Evolutionary conservation across 2,329 filamentous ascomycete species (phyloP), one percentile per base, ranked within the genome.

Genomic region (Chaetothyriales sp.): DNA sequence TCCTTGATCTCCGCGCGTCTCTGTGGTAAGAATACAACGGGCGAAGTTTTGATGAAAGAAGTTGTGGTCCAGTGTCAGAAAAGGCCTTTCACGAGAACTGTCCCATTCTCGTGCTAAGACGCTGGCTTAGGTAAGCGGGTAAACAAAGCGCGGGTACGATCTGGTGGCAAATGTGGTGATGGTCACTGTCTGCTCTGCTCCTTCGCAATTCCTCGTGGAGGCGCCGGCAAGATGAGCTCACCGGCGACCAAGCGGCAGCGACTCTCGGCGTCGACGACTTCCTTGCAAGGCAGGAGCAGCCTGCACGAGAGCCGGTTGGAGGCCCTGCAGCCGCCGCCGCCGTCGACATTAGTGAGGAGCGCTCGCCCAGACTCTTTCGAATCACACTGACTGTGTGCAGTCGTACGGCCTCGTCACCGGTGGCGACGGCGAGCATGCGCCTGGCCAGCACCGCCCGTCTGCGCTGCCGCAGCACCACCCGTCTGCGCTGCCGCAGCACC

Each of bases 341-440:
- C 51, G 37, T 52, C 54, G 44, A 53, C 50, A 52, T 46, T 44
- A 13, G 47, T 19, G 15, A 52, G 19, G 15, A 52, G 19, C 8
- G 33, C 18, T 19, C 13, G n/a, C 10, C 43, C 20, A n/a, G 29
- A 50, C 37, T n/a, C 15, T n/a, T 10, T 37, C 10, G 29, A 48
- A 51, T 19, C 52, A 18, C 25, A 44, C 18, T 18, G 18, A 7
- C 18, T 29, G 15, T 25, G 51, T 49, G 48, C 53, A 20, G 52
- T 50, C 74, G 5, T 81, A 79, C 59, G 78, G 83, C 58, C 72
- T 82, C 40, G 64, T 84, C 8, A 75, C 76, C 1, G 79, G 77
- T 25, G 73, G 70, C 51, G 73, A 78, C 22, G 65, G 66, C 18
- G 65, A 70, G 4, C 64, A 63, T 54, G 57, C 49, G 13, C 64